Conservation (phyloP, 768 basidiomycete genomes). For the Amyloporia xantha region DNA sequence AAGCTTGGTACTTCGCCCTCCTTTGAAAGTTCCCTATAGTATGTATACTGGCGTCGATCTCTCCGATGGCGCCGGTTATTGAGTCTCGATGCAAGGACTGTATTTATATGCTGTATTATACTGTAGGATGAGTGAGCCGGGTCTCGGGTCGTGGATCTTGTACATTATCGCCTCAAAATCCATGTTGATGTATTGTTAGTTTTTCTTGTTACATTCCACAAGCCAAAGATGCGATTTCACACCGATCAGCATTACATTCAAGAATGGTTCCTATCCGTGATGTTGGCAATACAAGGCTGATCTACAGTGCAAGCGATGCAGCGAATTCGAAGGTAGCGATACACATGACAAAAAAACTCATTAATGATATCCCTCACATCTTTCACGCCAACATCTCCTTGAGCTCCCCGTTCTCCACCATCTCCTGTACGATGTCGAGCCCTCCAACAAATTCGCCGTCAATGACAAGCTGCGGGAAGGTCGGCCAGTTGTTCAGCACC, state of each 20-base stretch:
- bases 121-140: neutral
- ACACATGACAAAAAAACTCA: neutral
- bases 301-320: no score
- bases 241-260: neutral
- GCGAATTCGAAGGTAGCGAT: neutral
- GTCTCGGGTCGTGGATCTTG: neutral
- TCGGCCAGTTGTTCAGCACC: slow-evolving; percentile 58
- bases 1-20: neutral
- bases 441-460: slow-evolving; percentile 95
- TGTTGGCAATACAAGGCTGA: neutral
- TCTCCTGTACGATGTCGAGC: slow-evolving; percentile 86
- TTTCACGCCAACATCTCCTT: slow-evolving; percentile 31
- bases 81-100: no score
- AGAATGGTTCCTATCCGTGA: neutral
- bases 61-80: no score
- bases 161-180: neutral
- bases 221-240: neutral
- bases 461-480: slow-evolving; percentile 62
- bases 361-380: neutral
- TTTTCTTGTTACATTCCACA: neutral
- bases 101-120: no score
- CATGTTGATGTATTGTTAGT: neutral
- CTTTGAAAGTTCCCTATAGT: no score
- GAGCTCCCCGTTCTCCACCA: slow-evolving; percentile 78
- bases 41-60: no score